Base-by-base conservation (phyloP, 2,329 filamentous ascomycete genomes). In the Colletotrichum destructivum region DNA sequence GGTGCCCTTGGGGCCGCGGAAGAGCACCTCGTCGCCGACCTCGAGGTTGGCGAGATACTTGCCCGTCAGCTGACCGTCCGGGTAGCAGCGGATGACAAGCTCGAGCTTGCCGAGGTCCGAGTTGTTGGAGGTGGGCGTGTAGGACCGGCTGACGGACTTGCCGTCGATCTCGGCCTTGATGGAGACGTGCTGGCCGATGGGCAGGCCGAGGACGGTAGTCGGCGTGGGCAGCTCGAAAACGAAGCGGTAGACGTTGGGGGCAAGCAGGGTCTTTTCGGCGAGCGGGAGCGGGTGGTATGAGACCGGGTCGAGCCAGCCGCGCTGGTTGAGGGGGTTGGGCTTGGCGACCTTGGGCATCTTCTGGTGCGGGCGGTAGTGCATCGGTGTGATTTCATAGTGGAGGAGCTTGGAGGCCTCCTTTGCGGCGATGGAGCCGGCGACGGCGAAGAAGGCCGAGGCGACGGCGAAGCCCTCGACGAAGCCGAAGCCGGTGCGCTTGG, bases 1-100 rank as follows among this genome's bases (percentile, higher is more conserved):
- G 1, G 86, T 84, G 12, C 88, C 88, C 76, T 88, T 89, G 47
- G 88, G 88, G 0, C 88, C 88, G 16, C 88, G 83, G 76, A 90
- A 85, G 3, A 83, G 79, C 3, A 89, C 84, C 73, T 82, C 79
- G 63, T 89, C 86, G 16, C 87, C 87, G 9, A 86, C 70, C 0
- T 84, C 66, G 3, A 90, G 81, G 52, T 81, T 77, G 1, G 80
- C 81, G 2, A 90, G 82, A 75, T 89, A 87, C 16, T 80, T 79
- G 2, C 82, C 83, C 0, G 87, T 88, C n/a, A 89, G 78, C 46
- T 81, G 78, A 38, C 88, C 88, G 56, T 87, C 80, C 0, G 85
- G 82, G 74, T 90, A 90, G 49, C 83, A 79, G 70, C 85, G 86
- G 76, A 90, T 82, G 40, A 89, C 80, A 3, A 90, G 81, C 72